Conservation (phyloP, 352 stramenopile genomes). For the Globisporangium polare region DNA sequence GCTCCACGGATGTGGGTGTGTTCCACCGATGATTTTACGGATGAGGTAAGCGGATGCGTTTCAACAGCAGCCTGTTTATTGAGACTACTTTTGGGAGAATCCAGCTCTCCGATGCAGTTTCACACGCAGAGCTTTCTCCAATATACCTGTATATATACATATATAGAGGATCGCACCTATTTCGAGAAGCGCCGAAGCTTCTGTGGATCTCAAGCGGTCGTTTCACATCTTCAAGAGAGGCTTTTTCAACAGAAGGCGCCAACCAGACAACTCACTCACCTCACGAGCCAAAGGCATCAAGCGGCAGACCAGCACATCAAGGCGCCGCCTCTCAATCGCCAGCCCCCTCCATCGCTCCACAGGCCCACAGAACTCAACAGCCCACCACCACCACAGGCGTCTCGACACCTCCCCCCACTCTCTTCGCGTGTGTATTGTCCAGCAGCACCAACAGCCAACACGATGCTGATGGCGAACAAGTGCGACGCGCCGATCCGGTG, state of each 20-base stretch:
- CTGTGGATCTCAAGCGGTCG: conserved; percentile 8
- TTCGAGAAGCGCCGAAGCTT: neutral
- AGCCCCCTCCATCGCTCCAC: neutral
- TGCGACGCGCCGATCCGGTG: conserved; percentile 1
- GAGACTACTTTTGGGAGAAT: neutral
- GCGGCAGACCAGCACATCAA: neutral
- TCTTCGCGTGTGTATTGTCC: neutral
- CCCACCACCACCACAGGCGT: neutral
- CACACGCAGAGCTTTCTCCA: no score
- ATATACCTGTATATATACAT: no score
- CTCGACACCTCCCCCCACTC: neutral
- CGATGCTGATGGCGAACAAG: conserved; percentile 7
- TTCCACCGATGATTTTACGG: no score
- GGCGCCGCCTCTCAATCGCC: neutral
- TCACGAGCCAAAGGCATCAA: neutral
- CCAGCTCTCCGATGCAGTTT: no score
- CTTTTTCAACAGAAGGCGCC: neutral
- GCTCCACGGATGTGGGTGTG: neutral
- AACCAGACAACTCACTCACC: no score
- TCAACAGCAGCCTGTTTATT: neutral
- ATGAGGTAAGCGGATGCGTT: neutral
- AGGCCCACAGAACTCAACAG: neutral
- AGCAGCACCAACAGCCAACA: neutral
- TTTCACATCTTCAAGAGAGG: conserved; percentile 1
- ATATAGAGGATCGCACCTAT: neutral